Percentiles rank a stretch among this genome's conserved stretches.
Evolutionary conservation across 116 monocot species (phyloP).

Genomic region (Papilionanthe hybrid): DNA sequence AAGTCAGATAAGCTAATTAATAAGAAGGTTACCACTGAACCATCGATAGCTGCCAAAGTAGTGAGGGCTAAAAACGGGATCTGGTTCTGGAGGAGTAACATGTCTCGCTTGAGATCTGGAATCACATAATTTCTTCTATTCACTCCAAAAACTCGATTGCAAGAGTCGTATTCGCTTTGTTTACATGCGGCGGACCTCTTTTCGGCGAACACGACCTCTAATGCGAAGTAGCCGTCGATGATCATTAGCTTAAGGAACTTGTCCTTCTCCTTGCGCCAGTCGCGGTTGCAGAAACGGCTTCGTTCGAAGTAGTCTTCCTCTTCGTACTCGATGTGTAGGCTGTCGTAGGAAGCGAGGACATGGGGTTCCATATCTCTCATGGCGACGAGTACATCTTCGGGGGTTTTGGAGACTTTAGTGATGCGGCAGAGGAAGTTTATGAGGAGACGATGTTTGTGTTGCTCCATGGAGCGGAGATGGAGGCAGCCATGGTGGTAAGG

Average conservation of each 20-base stretch:
- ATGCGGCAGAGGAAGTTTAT: neutral
- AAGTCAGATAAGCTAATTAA: too few species aligned
- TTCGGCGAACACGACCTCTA: too few species aligned
- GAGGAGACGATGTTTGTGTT: slow-evolving; percentile 1
- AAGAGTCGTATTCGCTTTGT: neutral
- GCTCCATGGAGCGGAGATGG: slow-evolving; percentile 10
- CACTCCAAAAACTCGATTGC: neutral
- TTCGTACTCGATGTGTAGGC: too few species aligned
- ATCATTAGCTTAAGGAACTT: too few species aligned
- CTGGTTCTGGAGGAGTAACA: too few species aligned
- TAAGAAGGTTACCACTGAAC: too few species aligned
- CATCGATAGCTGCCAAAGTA: too few species aligned
- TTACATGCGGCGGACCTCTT: neutral
- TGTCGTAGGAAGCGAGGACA: neutral
- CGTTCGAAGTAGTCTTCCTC: too few species aligned
- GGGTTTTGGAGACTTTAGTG: neutral
- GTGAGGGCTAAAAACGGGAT: too few species aligned
- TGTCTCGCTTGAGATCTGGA: neutral
- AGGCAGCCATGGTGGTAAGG: slow-evolving; percentile 12
- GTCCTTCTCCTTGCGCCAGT: too few species aligned
- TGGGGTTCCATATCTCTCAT: neutral
- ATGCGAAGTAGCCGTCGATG: too few species aligned
- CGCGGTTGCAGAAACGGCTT: too few species aligned
- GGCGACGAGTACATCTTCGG: neutral
- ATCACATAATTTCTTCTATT: neutral